Percentiles rank a stretch among this genome's conserved stretches.
These are phyloP conservation scores for Coemansia aciculifera DNA, from an alignment of 192 early-diverging fungal genomes.

Conservation along the genomic window DNA sequence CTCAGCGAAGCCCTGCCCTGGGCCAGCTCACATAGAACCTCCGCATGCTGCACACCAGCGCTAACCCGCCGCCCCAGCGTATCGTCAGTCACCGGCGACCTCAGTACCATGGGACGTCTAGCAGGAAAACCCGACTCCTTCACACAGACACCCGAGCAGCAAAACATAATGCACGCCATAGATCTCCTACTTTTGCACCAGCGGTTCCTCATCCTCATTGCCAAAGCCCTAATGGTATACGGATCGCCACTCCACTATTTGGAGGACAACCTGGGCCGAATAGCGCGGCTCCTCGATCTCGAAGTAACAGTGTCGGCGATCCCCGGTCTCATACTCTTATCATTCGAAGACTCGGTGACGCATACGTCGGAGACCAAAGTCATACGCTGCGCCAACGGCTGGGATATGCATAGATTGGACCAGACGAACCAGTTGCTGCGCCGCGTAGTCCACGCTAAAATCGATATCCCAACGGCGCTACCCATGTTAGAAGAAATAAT, in stretches of 20 bases:
- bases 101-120: constrained; percentile 25
- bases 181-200: constrained; percentile 66
- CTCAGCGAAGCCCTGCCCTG: constrained; percentile 48
- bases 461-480: constrained; percentile 59
- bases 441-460: constrained; percentile 58
- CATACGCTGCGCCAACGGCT: constrained; percentile 60
- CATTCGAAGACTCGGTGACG: constrained; percentile 68
- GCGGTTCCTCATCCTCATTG: constrained; percentile 62
- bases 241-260: constrained; percentile 68
- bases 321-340: constrained; percentile 67
- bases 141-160: constrained; percentile 14
- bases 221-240: constrained; percentile 67
- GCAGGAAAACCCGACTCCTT: neutral
- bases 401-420: constrained; percentile 67
- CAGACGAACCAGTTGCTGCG: constrained; percentile 65
- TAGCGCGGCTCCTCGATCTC: constrained; percentile 59
- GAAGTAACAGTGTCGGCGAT: constrained; percentile 66
- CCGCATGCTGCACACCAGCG: constrained; percentile 29
- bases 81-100: constrained; percentile 32
- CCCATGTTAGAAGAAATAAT: constrained; percentile 60
- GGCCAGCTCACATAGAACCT: constrained; percentile 32
- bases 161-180: constrained; percentile 53
- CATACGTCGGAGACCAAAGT: constrained; percentile 77
- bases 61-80: constrained; percentile 36
- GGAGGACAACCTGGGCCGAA: constrained; percentile 61